Percentiles rank a stretch among this genome's conserved stretches.
Evolutionary conservation across 148 eudicot genomes (phyloP).

Genomic region (Diospyros lotus): DNA sequence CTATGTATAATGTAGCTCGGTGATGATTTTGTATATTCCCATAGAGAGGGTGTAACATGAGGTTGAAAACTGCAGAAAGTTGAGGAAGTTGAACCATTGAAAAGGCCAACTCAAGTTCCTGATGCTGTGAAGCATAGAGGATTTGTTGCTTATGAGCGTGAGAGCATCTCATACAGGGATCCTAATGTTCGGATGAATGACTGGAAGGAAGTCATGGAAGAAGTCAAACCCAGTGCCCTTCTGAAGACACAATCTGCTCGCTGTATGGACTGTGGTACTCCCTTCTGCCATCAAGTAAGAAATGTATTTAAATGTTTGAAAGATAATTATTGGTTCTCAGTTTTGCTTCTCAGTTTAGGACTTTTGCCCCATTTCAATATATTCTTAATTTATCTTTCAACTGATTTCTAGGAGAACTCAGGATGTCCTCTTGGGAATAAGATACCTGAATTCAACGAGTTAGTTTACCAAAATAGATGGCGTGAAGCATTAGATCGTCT

Average conservation of each 20-base stretch:
- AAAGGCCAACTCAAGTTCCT: constrained; percentile 65
- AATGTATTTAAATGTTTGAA: not conserved
- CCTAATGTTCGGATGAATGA: constrained; percentile 79
- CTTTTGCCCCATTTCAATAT: not conserved
- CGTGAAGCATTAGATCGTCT: constrained; percentile 96
- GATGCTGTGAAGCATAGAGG: constrained; percentile 87
- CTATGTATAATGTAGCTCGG: not conserved
- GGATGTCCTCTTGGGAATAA: constrained; percentile 99
- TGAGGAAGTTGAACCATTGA: constrained; percentile 28
- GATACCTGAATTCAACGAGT: constrained; percentile 95
- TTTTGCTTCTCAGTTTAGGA: not conserved
- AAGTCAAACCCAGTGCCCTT: constrained; percentile 69
- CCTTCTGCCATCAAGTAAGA: constrained; percentile 95
- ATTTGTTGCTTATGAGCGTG: constrained; percentile 91
- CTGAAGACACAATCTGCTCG: constrained; percentile 95
- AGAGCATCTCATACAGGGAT: constrained; percentile 77
- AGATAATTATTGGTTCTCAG: not conserved
- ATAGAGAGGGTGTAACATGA: not conserved
- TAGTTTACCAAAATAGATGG: constrained; percentile 97
- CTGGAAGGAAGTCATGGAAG: constrained; percentile 91
- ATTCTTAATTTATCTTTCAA: not conserved
- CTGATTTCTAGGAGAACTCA: constrained; percentile 66
- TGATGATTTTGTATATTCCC: not conserved
- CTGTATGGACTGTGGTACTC: constrained; percentile 99
- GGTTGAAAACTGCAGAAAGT: constrained; percentile 24